A percentile compares a stretch with the other conserved stretches of the same genome.
Evolutionary conservation across 805 yeast species (phyloP).

Genomic region (Saccharomycopsis sp.): DNA sequence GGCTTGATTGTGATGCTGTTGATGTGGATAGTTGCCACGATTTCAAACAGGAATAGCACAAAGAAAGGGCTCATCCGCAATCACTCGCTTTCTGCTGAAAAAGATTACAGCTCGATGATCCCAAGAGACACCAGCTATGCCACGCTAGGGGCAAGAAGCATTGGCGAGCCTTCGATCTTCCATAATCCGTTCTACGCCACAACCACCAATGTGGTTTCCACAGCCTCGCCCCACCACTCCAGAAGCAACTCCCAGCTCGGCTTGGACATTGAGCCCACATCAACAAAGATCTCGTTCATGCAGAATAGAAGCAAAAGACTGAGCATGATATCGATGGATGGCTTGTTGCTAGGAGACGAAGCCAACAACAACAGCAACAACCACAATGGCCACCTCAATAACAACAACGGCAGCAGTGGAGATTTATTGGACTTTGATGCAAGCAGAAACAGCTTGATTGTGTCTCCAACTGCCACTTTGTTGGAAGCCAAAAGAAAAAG

Average conservation of each 20-base stretch:
- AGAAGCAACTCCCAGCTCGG: background rate
- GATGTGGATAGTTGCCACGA: slow-evolving; percentile 6
- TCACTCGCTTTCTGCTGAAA: background rate
- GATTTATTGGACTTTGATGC: background rate
- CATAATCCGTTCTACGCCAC: slow-evolving; percentile 10
- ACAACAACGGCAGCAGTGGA: background rate
- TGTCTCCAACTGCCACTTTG: slow-evolving; percentile 75
- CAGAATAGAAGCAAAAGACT: background rate
- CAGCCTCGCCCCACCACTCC: too few relatives aligned
- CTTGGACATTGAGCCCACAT: background rate
- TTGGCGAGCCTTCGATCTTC: too few relatives aligned
- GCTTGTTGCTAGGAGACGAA: too few relatives aligned
- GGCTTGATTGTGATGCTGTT: slow-evolving; percentile 28
- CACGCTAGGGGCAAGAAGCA: too few relatives aligned
- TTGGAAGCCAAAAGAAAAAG: slow-evolving; percentile 37
- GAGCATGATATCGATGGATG: background rate
- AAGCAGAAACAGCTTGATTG: slow-evolving; percentile 38
- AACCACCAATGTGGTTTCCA: slow-evolving; percentile 16
- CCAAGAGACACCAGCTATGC: too few relatives aligned
- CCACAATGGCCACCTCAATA: background rate
- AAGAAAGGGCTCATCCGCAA: too few relatives aligned
- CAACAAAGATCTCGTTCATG: background rate
- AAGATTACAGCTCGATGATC: too few relatives aligned
- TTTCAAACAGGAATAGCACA: slow-evolving; percentile 14
- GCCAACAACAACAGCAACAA: too few relatives aligned